Evolutionary conservation across 768 basidiomycete species (phyloP), one percentile per base, ranked within the genome.

Genomic region (Coprinopsis sp.): DNA sequence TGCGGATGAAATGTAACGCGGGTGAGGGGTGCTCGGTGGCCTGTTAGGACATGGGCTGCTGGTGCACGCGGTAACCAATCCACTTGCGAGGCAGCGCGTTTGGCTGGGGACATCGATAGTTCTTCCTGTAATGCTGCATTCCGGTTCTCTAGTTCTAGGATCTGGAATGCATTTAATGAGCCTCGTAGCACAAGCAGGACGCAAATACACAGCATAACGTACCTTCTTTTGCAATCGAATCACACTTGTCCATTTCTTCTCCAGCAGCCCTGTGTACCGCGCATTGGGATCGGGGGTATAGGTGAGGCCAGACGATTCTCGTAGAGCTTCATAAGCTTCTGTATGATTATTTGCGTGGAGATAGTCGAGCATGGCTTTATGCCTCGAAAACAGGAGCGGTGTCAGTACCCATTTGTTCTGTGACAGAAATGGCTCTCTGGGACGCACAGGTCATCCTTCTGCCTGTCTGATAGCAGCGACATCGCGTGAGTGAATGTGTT

Each of bases 181-280:
- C 41, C 51, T 41, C 16, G 28, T 29, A 34, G 38, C 41, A 44
- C 8, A 5, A 22, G 30, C 16, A 22, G 13, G 30, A 25, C 11
- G 29, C 13, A 12, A 29, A 13, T 25, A 22, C 8, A 36, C 23
- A 37, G 28, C 51, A 36, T 34, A 36, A 53, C n/a, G 44, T 27
- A 86, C 91, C 82, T 94, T 95, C 76, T 94, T 91, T 72, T 97
- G 94, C 62, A 97, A 66, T 54, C 94, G 78, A 49, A 97, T 94
- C 27, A 96, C 91, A 59, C 87, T 90, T 39, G 91, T 95, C 94
- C 94, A 97, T 66, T 97, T 97, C 83, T 95, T 95, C 72, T 91
- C 94, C 50, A 97, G 68, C 47, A 97, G 68, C 1, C 92, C 93
- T 1, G 83, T 82, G 58, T 83, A 86, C 63, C 89, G 87, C 41